phyloP scores from a whole-genome alignment of 192 early-diverging fungal genomes.

The Diversispora eburnea region DNA sequence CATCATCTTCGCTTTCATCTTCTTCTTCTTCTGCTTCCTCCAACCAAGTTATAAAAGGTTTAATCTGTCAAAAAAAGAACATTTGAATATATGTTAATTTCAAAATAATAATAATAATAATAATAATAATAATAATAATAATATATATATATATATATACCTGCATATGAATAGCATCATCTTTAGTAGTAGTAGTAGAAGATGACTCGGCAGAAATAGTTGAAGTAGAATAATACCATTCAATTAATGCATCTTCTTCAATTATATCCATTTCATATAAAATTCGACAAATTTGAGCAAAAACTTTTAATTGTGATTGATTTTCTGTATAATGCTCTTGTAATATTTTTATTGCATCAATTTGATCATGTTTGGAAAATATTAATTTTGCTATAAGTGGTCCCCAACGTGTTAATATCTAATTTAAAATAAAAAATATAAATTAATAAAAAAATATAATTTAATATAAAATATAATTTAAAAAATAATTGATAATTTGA shows the following conservation, averaged over 20 bases:
- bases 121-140: not conserved
- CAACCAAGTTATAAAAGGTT: slow-evolving; percentile 24
- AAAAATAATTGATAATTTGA: not conserved
- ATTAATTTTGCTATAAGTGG: slow-evolving; percentile 65
- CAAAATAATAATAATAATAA: not conserved
- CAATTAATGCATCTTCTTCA: slow-evolving; percentile 75
- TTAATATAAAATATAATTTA: not conserved
- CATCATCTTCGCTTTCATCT: slow-evolving; percentile 1
- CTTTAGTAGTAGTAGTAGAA: not conserved
- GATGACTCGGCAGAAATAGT: slow-evolving; percentile 33
- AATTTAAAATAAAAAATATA: slow-evolving; percentile 10
- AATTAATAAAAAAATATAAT: not conserved
- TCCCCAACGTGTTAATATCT: slow-evolving; percentile 64
- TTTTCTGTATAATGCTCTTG: slow-evolving; percentile 35
- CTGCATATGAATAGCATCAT: slow-evolving; percentile 11
- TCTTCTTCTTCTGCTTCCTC: slow-evolving; percentile 25
- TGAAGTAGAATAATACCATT: slow-evolving; percentile 64
- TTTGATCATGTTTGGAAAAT: slow-evolving; percentile 67
- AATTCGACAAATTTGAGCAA: slow-evolving; percentile 56
- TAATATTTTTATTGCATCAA: slow-evolving; percentile 56
- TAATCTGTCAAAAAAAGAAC: slow-evolving; percentile 14
- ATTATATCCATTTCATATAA: slow-evolving; percentile 80
- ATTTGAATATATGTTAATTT: slow-evolving; percentile 8
- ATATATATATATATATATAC: slow-evolving; percentile 50
- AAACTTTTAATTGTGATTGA: slow-evolving; percentile 44